phyloP scores from a whole-genome alignment of 2,329 filamentous ascomycete genomes.

The Cryphonectria parasitica region DNA sequence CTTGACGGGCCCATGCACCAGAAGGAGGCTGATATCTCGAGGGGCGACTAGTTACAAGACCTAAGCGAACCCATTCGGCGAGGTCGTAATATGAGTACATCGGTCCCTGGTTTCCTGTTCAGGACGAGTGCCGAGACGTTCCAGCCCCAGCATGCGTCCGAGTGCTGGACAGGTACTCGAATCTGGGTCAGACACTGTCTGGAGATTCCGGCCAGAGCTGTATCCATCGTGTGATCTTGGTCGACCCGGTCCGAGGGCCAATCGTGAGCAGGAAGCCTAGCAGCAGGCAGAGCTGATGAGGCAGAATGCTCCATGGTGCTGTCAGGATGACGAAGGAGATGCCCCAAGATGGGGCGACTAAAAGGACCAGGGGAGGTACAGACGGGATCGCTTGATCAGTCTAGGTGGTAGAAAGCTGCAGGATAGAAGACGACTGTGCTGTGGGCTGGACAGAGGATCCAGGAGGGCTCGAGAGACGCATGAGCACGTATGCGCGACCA shows the following conservation, averaged over 20 bases:
- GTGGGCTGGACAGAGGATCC: not conserved
- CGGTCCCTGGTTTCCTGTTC: constrained; percentile 25
- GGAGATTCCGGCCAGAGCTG: constrained; percentile 11
- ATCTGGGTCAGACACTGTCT: constrained; percentile 21
- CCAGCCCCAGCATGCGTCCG: constrained; percentile 14
- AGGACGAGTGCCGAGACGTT: constrained; percentile 27
- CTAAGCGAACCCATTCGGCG: constrained; percentile 9
- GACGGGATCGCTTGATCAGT: not conserved
- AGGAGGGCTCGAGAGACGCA: not conserved
- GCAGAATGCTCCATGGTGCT: not conserved
- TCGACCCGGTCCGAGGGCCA: not conserved
- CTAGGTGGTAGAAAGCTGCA: not conserved
- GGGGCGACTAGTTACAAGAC: constrained; percentile 11
- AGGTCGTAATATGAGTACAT: constrained; percentile 7
- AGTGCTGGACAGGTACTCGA: constrained; percentile 3
- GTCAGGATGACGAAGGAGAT: not conserved
- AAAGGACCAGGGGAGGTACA: not conserved
- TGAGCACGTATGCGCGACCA: not conserved
- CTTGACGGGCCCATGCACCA: constrained; percentile 23
- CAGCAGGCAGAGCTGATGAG: constrained; percentile 1
- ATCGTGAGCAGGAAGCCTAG: not conserved
- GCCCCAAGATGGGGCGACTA: not conserved
- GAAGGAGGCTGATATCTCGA: constrained; percentile 14
- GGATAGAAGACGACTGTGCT: not conserved
- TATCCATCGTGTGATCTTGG: not conserved